Evolutionary conservation across 305 asterid genomes (phyloP).

Genomic region (Fraxinus floribunda): DNA sequence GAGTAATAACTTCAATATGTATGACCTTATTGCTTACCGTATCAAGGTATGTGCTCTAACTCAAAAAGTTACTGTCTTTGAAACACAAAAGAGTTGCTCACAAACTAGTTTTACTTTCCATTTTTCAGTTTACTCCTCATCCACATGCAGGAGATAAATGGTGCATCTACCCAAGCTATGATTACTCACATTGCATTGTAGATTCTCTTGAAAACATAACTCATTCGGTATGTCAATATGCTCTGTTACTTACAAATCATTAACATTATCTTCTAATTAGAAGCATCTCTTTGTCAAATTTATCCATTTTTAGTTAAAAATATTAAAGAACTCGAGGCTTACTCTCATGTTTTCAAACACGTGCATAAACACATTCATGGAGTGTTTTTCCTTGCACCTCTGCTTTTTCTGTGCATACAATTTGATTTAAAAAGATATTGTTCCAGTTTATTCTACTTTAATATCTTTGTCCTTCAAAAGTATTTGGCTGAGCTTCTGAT

Average conservation of each 20-base stretch:
- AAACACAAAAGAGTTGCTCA: slow-evolving; percentile 25
- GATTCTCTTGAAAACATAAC: slow-evolving; percentile 91
- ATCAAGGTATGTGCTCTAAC: slow-evolving; percentile 59
- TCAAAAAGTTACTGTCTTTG: slow-evolving; percentile 3
- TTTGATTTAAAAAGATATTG: not conserved
- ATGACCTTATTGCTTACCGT: slow-evolving; percentile 91
- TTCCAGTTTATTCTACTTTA: not conserved
- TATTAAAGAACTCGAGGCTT: not conserved
- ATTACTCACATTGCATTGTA: slow-evolving; percentile 87
- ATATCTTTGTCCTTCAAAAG: not conserved
- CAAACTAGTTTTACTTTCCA: slow-evolving; percentile 11
- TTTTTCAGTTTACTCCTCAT: slow-evolving; percentile 86
- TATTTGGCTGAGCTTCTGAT: not conserved
- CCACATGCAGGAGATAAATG: slow-evolving; percentile 97
- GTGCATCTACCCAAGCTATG: slow-evolving; percentile 96
- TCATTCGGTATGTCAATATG: slow-evolving; percentile 67
- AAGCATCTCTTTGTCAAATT: slow-evolving; percentile 1
- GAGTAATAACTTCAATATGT: slow-evolving; percentile 88
- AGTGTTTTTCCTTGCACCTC: not conserved
- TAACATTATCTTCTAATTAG: not conserved
- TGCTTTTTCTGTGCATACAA: not conserved
- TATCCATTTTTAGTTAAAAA: not conserved
- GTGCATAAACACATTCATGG: not conserved
- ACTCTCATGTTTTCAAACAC: not conserved
- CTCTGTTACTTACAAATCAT: not conserved